Evolutionary conservation across 495 filamentous ascomycete genomes (phyloP), one percentile per base, ranked within the genome.

Genomic region (Trichocladium uniseriatum): DNA sequence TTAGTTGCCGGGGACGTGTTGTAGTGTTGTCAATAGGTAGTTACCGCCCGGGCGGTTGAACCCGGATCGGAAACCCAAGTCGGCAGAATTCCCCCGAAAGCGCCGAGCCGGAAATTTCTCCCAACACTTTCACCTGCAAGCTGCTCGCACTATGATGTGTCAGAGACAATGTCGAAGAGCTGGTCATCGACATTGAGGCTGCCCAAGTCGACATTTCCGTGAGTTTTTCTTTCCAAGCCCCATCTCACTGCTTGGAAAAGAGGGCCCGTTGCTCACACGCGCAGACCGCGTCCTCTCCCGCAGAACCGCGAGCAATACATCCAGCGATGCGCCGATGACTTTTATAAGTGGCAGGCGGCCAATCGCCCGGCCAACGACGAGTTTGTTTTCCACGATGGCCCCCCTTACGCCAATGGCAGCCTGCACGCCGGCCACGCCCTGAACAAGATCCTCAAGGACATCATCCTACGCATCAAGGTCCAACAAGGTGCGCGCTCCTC

Each of bases 401-500:
- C 92, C 1, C 92, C 94, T 0, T 99, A 97, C 63, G 92, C 92
- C 40, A 99, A 99, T 62, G 92, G 94, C 27, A 75, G 71, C n/a
- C 73, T 99, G 3, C 92, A 99, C 63, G 79, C 94, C 52, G 92
- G 92, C n/a, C 92, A 99, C 75, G 94, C 92, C 22, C 70, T 99
- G 45, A 99, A 99, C 67, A 99, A 99, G 64, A 84, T 97, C 49
- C 68, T 95, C 41, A 99, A 99, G 73, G 92, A 99, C 63, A 85
- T 96, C 42, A 82, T 95, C 43, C 76, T 85, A 56, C 79, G 92
- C 34, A 79, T 83, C 54, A 79, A 95, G 65, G 68, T 97, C 40
- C 79, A 83, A 37, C 72, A 79, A 57, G 91, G 91, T 71, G 32
- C 56, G 65, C 38, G 38, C 8, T 32, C 18, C 31, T 11, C 31